Evolutionary conservation across 2,329 filamentous ascomycete genomes (phyloP).

Genomic region (Fusarium buxicola): DNA sequence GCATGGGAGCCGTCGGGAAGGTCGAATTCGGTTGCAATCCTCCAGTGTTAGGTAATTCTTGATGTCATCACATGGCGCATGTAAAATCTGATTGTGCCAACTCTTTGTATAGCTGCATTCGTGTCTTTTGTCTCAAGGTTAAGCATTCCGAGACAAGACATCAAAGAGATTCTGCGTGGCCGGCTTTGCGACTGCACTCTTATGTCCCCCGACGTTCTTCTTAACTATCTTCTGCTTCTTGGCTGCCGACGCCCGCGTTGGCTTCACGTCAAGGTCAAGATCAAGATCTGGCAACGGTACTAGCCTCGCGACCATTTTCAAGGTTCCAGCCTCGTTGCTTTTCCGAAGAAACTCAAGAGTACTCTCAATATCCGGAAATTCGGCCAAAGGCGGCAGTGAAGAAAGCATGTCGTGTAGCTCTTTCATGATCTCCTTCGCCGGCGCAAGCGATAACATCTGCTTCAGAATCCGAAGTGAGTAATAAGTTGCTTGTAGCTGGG

Average conservation of each 20-base stretch:
- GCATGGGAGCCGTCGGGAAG: slow-evolving; percentile 1
- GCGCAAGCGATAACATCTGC: slow-evolving; percentile 46
- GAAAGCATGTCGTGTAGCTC: slow-evolving; percentile 39
- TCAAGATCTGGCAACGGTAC: slow-evolving; percentile 24
- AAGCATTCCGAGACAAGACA: slow-evolving; percentile 36
- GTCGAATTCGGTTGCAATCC: not conserved
- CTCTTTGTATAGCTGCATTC: not conserved
- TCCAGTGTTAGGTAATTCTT: not conserved
- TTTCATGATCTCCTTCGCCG: slow-evolving; percentile 10
- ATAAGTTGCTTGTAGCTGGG: slow-evolving; percentile 68
- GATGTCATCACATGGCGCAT: not conserved
- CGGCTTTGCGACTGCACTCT: slow-evolving; percentile 9
- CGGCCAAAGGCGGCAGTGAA: slow-evolving; percentile 42
- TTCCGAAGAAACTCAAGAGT: slow-evolving; percentile 36
- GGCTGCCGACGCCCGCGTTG: not conserved
- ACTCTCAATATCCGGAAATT: slow-evolving; percentile 41
- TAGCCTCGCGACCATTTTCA: slow-evolving; percentile 32
- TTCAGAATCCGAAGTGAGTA: slow-evolving; percentile 70
- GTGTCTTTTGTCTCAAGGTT: not conserved
- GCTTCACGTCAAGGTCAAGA: not conserved
- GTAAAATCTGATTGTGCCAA: not conserved
- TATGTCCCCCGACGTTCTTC: slow-evolving; percentile 2
- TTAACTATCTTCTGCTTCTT: slow-evolving; percentile 28
- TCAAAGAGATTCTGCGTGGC: slow-evolving; percentile 42
- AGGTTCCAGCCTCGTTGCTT: slow-evolving; percentile 13